Base-by-base conservation (phyloP, 257 asterid species). In the Penstemon barbatus region DNA sequence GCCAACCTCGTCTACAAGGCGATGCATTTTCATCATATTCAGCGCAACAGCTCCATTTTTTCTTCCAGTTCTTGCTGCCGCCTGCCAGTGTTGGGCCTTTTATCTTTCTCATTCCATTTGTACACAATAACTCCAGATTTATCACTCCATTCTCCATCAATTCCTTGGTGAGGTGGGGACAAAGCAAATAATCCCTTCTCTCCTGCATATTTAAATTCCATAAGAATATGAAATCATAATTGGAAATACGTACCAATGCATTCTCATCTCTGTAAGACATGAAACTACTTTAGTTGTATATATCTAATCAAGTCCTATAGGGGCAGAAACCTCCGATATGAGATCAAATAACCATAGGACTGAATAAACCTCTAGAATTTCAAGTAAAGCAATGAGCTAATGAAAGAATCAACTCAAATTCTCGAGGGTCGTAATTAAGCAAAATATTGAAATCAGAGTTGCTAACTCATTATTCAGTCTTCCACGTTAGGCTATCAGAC, bases 111-210 rank as follows among this genome's bases (percentile, higher is more conserved):
- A 36, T 85, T 88, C 95, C 95, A 83, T 75, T 77, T 85, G 85
- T 88, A 85, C 10, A 88, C 85, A 54, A 81, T 87, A 3, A 84
- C 89, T 0, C 95, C 90, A 7, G 85, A 83, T 55, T 33, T 13
- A 68, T 89, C 92, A 7, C 86, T 85, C 89, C 87, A 85, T 67
- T 85, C 92, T 57, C 92, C 92, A 63, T 84, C 87, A 8, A 89
- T 82, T 49, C 88, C 88, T 73, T 89, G 89, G 78, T 88, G 90
- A 42, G 89, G 90, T 19, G 92, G 92, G 18, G 91, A 85, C 0
- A 74, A 79, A 37, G 89, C 80, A 48, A 78, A 84, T 71, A 84
- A 41, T 44, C 94, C 90, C 76, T 74, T 86, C 76, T 89, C 91
- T 46, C 89, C 93, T 84, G 79, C 63, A 66, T 44, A 11, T 57